A percentile compares a stretch with the other conserved stretches of the same genome.
Conservation (phyloP, 2,329 filamentous ascomycete genomes). For the Coleophoma crateriformis region DNA sequence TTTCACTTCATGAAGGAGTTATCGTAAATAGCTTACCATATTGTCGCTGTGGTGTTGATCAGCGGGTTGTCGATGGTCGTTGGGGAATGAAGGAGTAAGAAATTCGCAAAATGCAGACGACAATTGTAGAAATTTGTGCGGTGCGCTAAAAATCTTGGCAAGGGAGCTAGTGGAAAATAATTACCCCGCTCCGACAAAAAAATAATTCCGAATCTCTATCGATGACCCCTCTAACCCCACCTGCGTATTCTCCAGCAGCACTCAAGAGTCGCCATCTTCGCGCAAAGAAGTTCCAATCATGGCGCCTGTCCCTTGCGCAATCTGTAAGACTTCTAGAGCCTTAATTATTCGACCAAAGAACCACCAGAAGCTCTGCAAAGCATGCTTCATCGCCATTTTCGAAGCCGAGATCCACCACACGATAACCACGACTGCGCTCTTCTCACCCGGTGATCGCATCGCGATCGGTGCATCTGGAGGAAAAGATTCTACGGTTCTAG, state of each 20-base stretch:
- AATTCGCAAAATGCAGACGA: constrained; percentile 23
- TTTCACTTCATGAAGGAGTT: constrained; percentile 20
- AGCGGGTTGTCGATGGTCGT: constrained; percentile 36
- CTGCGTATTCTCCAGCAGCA: neutral
- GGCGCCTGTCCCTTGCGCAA: constrained; percentile 70
- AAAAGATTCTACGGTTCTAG: constrained; percentile 95
- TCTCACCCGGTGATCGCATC: constrained; percentile 75
- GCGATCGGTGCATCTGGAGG: constrained; percentile 96
- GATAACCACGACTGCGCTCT: constrained; percentile 75
- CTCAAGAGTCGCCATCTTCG: neutral
- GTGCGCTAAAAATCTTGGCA: constrained; percentile 17
- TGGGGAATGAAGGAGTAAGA: constrained; percentile 31
- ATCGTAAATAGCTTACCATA: constrained; percentile 54
- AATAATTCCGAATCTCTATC: neutral
- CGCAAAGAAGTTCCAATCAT: constrained; percentile 29
- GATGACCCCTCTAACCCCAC: neutral
- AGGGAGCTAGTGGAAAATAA: neutral
- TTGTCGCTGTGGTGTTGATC: constrained; percentile 39
- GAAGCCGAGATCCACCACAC: constrained; percentile 94
- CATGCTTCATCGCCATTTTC: constrained; percentile 82
- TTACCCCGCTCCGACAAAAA: no score
- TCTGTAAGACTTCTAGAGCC: constrained; percentile 72
- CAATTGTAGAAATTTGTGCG: constrained; percentile 13
- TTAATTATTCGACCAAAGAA: constrained; percentile 94
- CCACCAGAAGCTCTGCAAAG: constrained; percentile 84